Base-by-base conservation (phyloP, 2,329 filamentous ascomycete genomes). In the Magnaporthiopsis incrustans region DNA sequence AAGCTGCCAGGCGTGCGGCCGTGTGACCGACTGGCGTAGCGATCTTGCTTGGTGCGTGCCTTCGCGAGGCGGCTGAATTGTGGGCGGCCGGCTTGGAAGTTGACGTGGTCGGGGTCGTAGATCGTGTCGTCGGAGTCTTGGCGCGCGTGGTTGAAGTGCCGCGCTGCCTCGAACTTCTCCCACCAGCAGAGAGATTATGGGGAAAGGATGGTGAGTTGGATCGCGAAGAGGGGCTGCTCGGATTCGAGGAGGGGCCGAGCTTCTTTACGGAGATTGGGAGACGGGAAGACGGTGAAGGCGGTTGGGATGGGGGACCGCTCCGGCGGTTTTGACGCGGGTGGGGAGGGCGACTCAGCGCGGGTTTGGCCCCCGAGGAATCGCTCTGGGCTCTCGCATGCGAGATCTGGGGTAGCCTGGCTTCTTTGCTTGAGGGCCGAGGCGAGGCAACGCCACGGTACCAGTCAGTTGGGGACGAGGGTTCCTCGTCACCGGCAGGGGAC, bases 391-490 rank as follows among this genome's bases (percentile, higher is more conserved):
- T 77, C 63, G 73, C 75, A 67, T 82, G 83, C 63, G 72, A 79
- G 50, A 75, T 71, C 65, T 74, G 69, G 67, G 63, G 69, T 64
- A 53, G 69, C 66, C 50, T 68, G 69, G 15, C 58, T n/a, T 25
- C 26, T 68, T 65, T n/a, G 64, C 63, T 25, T 62, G 33, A 62
- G 57, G 65, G 63, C 63, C 70, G 69, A 63, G 69, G 68, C 56
- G 71, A 69, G 65, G 72, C 67, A 65, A 71, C 73, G 62, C 72
- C 72, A 63, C 79, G 80, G 73, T 89, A 89, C 85, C 86, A 89
- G 65, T 86, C 85, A 57, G 85, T 87, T 14, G 88, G 87, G 4
- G 88, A 91, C 18, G 83, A 76, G 18, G 86, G 84, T 67, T 88
- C 84, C 64, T 78, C 73, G 67, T 84, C 81, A 59, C 78, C 75